Evolutionary conservation across 805 yeast species (phyloP).

Genomic region (Wickerhamomyces chambardii): DNA sequence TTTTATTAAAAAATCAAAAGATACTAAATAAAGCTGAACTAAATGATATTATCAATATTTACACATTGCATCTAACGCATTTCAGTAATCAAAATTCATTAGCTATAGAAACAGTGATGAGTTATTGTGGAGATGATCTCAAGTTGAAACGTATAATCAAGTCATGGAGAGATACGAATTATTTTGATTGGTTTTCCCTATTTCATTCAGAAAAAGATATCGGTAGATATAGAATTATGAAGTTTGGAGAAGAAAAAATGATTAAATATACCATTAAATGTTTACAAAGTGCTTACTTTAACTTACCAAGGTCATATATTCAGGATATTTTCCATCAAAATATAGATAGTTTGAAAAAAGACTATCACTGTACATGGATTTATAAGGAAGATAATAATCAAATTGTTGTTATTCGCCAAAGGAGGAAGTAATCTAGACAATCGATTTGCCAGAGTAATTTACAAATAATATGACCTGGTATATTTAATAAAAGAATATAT

Average conservation of each 20-base stretch:
- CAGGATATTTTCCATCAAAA: slow-evolving; percentile 5
- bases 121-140: slow-evolving; percentile 19
- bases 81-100: slow-evolving; percentile 10
- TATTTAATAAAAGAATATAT: too few species aligned
- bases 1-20: slow-evolving; percentile 13
- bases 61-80: slow-evolving; percentile 32
- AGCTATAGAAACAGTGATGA: slow-evolving; percentile 17
- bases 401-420: neutral
- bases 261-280: slow-evolving; percentile 22
- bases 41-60: slow-evolving; percentile 30
- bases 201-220: slow-evolving; percentile 10
- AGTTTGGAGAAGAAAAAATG: slow-evolving; percentile 28
- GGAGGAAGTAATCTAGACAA: neutral
- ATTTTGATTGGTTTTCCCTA: slow-evolving; percentile 21
- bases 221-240: slow-evolving; percentile 25
- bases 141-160: slow-evolving; percentile 23
- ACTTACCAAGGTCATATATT: slow-evolving; percentile 10
- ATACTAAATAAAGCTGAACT: slow-evolving; percentile 23
- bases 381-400: neutral
- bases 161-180: slow-evolving; percentile 23
- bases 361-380: slow-evolving; percentile 9
- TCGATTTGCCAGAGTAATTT: slow-evolving; percentile 25
- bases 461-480: too few species aligned
- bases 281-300: slow-evolving; percentile 31
- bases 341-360: slow-evolving; percentile 1